Evolutionary conservation across 2,329 filamentous ascomycete genomes (phyloP), one percentile per base, ranked within the genome.

Genomic region (Arthrobotrys conoides): DNA sequence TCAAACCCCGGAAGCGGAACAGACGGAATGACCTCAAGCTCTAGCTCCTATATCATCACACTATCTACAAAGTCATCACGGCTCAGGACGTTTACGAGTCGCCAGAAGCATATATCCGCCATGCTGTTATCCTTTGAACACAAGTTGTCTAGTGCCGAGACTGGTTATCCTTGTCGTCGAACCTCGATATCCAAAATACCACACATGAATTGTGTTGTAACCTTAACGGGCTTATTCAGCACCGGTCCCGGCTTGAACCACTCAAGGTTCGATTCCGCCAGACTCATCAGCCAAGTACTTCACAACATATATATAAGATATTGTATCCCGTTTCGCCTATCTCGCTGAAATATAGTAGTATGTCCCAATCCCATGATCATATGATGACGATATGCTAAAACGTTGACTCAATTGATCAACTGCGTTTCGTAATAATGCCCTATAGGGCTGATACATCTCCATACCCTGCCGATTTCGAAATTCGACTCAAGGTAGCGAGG

Each of bases 361-460:
- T 9, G 2, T 48, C n/a, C 3, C 44, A 22, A 20, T 14, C 44
- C 22, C 20, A 51, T 27, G 22, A 5, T 22, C 16, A 9, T 41
- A 30, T 30, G 27, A 27, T 9, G 18, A 9, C 38, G 22, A 20
- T n/a, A 36, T n/a, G 12, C 48, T 18, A 10, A 22, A 8, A 20
- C 16, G 33, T 38, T 16, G 30, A 6, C 6, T 30, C 27, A n/a
- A n/a, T n/a, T n/a, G n/a, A n/a, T n/a, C 27, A 57, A 30, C 22
- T 20, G 33, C 12, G 30, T 59, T 59, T 59, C 30, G n/a, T 46
- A 30, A 41, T 10, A 16, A 5, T n/a, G 36, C 57, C 57, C 57
- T 61, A 44, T 61, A 61, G 57, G 57, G 57, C 57, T 61, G 57
- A 61, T 61, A 61, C 53, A 44, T 1, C 33, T 9, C 18, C 36